Evolutionary conservation across 208 protist species (phyloP).

Genomic region (Angomonas desouzai): DNA sequence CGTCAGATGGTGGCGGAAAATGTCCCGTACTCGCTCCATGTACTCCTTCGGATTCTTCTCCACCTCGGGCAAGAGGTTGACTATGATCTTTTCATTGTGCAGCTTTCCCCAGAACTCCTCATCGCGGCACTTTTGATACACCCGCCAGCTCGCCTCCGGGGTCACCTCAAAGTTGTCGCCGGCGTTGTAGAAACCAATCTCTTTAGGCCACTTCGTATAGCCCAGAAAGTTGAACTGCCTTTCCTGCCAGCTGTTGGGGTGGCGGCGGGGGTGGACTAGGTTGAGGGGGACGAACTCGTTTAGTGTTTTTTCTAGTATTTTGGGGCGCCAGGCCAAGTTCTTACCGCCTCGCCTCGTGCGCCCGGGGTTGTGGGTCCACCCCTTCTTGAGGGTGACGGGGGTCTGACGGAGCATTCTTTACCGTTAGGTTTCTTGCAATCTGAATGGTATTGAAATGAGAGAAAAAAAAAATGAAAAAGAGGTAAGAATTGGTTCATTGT

Average conservation of each 20-base stretch:
- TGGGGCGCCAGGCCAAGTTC: slow-evolving; percentile 86
- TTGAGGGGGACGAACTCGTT: slow-evolving; percentile 81
- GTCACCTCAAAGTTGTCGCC: slow-evolving; percentile 91
- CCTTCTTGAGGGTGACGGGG: slow-evolving; percentile 69
- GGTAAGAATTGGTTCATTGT: too few relatives aligned
- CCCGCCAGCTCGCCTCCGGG: slow-evolving; percentile 67
- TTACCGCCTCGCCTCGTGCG: slow-evolving; percentile 79
- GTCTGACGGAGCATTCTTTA: slow-evolving; percentile 63
- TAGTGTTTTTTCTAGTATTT: slow-evolving; percentile 60
- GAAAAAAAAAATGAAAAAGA: slow-evolving; percentile 15
- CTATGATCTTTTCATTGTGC: slow-evolving; percentile 81
- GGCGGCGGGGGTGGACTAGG: slow-evolving; percentile 73
- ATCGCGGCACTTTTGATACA: slow-evolving; percentile 62
- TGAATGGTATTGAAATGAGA: too few relatives aligned
- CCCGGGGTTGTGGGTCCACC: slow-evolving; percentile 85
- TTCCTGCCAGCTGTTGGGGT: slow-evolving; percentile 84
- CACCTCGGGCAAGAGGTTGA: slow-evolving; percentile 75
- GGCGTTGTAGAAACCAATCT: slow-evolving; percentile 87
- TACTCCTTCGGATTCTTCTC: slow-evolving; percentile 61
- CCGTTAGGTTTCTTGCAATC: too few relatives aligned
- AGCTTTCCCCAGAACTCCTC: slow-evolving; percentile 73
- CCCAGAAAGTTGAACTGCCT: slow-evolving; percentile 77
- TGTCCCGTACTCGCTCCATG: slow-evolving; percentile 67
- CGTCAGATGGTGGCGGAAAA: slow-evolving; percentile 84
- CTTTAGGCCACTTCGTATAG: slow-evolving; percentile 89